A percentile compares a stretch with the other conserved stretches of the same genome.
phyloP scores from a whole-genome alignment of 345 rosid species.

The Kernera saxatilis region DNA sequence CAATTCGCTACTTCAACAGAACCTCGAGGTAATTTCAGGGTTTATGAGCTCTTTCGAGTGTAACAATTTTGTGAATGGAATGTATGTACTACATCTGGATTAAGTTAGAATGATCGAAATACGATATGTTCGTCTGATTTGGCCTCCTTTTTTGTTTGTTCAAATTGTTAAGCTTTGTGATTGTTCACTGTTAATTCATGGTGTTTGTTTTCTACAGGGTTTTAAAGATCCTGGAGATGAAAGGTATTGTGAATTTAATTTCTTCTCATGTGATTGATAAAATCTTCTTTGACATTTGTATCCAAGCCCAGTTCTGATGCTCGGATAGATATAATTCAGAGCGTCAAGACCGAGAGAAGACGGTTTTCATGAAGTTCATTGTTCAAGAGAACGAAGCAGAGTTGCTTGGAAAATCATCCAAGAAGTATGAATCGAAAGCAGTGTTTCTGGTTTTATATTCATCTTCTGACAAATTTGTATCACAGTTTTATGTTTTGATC shows the following conservation, averaged over 20 bases:
- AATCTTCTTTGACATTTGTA: neutral
- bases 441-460: too few species aligned
- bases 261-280: neutral
- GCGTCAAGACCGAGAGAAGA: neutral
- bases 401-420: conserved; percentile 52
- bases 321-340: neutral
- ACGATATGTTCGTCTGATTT: too few species aligned
- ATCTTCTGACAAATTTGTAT: too few species aligned
- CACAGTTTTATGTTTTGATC: neutral
- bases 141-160: neutral
- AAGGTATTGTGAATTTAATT: conserved; percentile 3
- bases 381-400: conserved; percentile 71
- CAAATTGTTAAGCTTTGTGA: neutral
- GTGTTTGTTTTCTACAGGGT: neutral
- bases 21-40: neutral
- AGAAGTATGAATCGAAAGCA: conserved; percentile 48
- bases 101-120: too few species aligned
- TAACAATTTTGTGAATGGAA: too few species aligned
- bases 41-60: neutral
- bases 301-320: neutral
- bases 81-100: too few species aligned
- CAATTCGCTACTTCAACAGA: neutral
- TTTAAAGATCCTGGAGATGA: neutral
- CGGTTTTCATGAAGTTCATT: conserved; percentile 41
- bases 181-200: neutral